Conservation (phyloP, 495 filamentous ascomycete species). For the Apiosordaria backusii region DNA sequence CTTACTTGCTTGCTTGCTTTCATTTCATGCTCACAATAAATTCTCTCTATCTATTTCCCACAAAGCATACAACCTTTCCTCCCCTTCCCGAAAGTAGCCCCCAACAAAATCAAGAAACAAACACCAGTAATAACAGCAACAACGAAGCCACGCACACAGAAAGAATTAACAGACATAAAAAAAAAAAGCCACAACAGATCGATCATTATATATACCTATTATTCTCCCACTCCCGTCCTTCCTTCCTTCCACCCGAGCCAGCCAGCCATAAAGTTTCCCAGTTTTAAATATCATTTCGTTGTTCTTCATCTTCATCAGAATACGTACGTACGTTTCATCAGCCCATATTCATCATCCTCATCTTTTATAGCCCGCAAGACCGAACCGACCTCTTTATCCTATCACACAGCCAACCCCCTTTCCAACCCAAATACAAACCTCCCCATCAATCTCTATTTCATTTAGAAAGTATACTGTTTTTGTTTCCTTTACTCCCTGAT, state of each 20-base stretch:
- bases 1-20: too few species aligned
- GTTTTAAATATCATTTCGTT: background rate
- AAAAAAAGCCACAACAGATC: conserved; percentile 6
- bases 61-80: background rate
- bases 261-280: background rate
- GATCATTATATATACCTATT: conserved; percentile 11
- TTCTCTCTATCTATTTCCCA: background rate
- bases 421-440: background rate
- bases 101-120: too few species aligned
- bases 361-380: too few species aligned
- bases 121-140: background rate
- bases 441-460: background rate
- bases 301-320: conserved; percentile 3
- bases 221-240: background rate
- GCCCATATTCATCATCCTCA: background rate
- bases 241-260: background rate
- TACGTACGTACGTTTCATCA: background rate
- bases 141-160: background rate
- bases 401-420: background rate
- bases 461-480: background rate
- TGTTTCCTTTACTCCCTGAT: conserved; percentile 24
- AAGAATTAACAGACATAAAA: conserved; percentile 8
- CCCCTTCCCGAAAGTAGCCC: background rate
- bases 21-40: background rate
- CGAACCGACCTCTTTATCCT: too few species aligned